A percentile compares a stretch with the other conserved stretches of the same genome.
Conservation (phyloP, 140 eudicot species). For the Bidens hawaiensis region DNA sequence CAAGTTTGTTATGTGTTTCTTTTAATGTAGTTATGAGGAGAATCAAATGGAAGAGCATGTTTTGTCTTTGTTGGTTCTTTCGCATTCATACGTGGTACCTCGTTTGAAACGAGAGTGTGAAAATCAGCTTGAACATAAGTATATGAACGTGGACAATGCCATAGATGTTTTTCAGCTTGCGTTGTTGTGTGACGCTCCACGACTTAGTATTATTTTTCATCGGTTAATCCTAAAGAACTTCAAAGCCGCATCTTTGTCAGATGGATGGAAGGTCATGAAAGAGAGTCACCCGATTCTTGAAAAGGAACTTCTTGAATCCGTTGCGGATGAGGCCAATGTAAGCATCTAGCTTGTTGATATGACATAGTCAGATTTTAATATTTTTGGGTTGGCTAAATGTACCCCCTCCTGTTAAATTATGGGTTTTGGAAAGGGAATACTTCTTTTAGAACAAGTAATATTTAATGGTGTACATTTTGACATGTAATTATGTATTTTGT, state of each 20-base stretch:
- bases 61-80: conserved; percentile 70
- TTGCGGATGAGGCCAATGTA: conserved; percentile 51
- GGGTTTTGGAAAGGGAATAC: no score
- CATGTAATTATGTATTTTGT: conserved; percentile 16
- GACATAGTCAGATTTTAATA: no score
- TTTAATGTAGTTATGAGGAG: conserved; percentile 59
- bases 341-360: conserved; percentile 15
- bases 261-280: conserved; percentile 90
- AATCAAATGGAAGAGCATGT: conserved; percentile 59
- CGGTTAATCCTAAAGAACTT: conserved; percentile 58
- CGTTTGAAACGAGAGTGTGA: conserved; percentile 72
- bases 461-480: neutral
- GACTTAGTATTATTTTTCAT: conserved; percentile 74
- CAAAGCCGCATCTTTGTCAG: conserved; percentile 58
- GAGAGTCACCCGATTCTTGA: conserved; percentile 82
- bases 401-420: no score
- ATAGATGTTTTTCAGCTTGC: conserved; percentile 89
- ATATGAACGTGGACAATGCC: conserved; percentile 54
- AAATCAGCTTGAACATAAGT: conserved; percentile 47
- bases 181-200: conserved; percentile 83
- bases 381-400: no score
- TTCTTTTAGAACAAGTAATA: no score
- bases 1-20: neutral
- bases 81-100: conserved; percentile 73
- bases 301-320: conserved; percentile 42